Base-by-base conservation (phyloP, 352 stramenopile species). In the Phytophthora sp. region DNA sequence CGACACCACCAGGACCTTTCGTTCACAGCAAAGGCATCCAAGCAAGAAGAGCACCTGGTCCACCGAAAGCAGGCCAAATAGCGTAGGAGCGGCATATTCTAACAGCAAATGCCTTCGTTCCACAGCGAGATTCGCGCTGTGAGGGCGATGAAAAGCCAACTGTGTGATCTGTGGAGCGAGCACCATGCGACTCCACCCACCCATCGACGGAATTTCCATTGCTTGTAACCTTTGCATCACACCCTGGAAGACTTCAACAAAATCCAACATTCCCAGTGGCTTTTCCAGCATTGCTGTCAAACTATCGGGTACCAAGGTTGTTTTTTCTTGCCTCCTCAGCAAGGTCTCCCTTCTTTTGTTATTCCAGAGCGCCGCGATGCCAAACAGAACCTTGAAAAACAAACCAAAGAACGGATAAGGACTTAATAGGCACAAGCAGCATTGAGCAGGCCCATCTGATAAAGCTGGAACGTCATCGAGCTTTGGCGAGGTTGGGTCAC, bases 351-450 rank as follows among this genome's bases (percentile, higher is more conserved):
- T 78, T 23, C 73, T 72, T 42, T 81, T 86, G 28, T 54, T 68
- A 52, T 89, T 80, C 79, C 86, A 94, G 18, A 92, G 77, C 28
- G 76, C 79, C 5, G 84, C 78, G 9, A 92, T 88, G 0, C 86
- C 84, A 28, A 86, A 91, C 7, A 94, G 57, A 26, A 92, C 76
- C 28, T 92, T 92, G 74, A 92, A 92, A 56, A 93, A 94, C 15
- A 94, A 52, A n/a, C 78, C 82, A 69, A 94, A 94, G 58, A 92
- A 94, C 21, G 86, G 86, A 45, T 89, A 92, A 0, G 81, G 69
- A 17, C 76, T 94, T 17, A 94, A 58, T 18, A 94, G 62, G 42
- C 86, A 92, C 18, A 92, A 74, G 46, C 86, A 94, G n/a, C 81
- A 86, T 24, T 91, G 79, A 6, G 76, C 44, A 1, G 72, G 76